A percentile compares a stretch with the other conserved stretches of the same genome.
phyloP scores from a whole-genome alignment of 257 asterid species.

The Capsicum pubescens region DNA sequence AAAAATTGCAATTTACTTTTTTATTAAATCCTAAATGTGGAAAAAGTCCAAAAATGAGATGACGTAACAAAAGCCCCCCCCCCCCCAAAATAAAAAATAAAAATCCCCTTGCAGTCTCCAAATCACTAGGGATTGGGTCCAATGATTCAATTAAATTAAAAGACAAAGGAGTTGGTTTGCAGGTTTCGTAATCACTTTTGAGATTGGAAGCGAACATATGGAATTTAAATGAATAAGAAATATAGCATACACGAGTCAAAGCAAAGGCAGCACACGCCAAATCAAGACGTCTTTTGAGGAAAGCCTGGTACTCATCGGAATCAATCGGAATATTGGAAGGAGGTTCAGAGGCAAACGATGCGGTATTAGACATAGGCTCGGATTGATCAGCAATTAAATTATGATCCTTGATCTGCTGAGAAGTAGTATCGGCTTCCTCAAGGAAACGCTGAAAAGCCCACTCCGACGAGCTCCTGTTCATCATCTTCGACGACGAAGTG shows the following conservation, averaged over 20 bases:
- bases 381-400: not conserved
- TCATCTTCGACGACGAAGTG: slow-evolving; percentile 45
- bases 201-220: not conserved
- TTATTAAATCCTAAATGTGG: slow-evolving; percentile 20
- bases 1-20: slow-evolving; percentile 17
- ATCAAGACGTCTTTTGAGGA: slow-evolving; percentile 78
- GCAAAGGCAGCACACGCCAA: slow-evolving; percentile 97
- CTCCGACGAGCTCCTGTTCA: slow-evolving; percentile 87
- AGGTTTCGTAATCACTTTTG: not conserved
- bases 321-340: slow-evolving; percentile 50
- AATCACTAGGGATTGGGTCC: not conserved
- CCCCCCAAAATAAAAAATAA: not conserved
- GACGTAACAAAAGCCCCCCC: not conserved
- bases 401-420: slow-evolving; percentile 37
- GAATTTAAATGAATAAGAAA: not conserved
- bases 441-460: slow-evolving; percentile 88
- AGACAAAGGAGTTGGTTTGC: not conserved
- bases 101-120: not conserved
- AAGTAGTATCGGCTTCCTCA: slow-evolving; percentile 47
- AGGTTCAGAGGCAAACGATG: slow-evolving; percentile 31
- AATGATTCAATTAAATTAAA: not conserved
- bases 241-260: slow-evolving; percentile 61
- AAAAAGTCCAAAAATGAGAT: not conserved
- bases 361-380: not conserved
- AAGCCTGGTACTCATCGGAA: slow-evolving; percentile 69